phyloP scores from a whole-genome alignment of 2,329 filamentous ascomycete species.

The Coleophoma cylindrospora region DNA sequence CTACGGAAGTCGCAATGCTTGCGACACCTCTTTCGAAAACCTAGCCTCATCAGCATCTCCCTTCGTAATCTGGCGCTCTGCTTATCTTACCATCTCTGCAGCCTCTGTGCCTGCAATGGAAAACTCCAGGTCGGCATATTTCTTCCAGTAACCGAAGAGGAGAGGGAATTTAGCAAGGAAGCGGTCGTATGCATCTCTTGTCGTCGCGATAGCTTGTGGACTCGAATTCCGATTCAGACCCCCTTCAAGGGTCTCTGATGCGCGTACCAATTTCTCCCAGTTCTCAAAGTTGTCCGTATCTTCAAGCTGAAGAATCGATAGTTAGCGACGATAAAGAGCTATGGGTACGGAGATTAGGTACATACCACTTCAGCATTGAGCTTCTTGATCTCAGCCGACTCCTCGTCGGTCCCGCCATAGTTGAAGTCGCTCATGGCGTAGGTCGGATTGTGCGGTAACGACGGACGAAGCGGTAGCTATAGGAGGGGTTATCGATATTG shows the following conservation, averaged over 20 bases:
- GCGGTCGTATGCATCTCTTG: slow-evolving; percentile 83
- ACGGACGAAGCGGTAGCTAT: neutral
- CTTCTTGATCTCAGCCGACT: slow-evolving; percentile 77
- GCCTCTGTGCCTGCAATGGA: slow-evolving; percentile 95
- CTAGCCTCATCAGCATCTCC: slow-evolving; percentile 39
- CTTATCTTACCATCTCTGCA: slow-evolving; percentile 76
- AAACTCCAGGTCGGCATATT: slow-evolving; percentile 97
- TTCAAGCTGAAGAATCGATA: slow-evolving; percentile 18
- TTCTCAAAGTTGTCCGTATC: slow-evolving; percentile 89
- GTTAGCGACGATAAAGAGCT: slow-evolving; percentile 8
- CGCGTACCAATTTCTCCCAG: slow-evolving; percentile 89
- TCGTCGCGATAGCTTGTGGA: slow-evolving; percentile 82
- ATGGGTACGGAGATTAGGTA: slow-evolving; percentile 13
- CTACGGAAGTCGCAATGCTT: slow-evolving; percentile 88
- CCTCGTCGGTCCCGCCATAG: slow-evolving; percentile 72
- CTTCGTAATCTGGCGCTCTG: slow-evolving; percentile 3
- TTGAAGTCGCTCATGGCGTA: slow-evolving; percentile 64
- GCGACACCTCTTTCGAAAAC: slow-evolving; percentile 94
- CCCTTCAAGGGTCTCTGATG: slow-evolving; percentile 80
- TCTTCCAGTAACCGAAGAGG: slow-evolving; percentile 99
- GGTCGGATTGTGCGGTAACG: neutral
- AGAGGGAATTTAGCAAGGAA: slow-evolving; percentile 94
- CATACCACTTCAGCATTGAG: slow-evolving; percentile 73
- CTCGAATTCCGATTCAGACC: slow-evolving; percentile 96
- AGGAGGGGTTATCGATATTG: no score